Conservation (phyloP, 345 rosid genomes). For the Hypericum perforatum region DNA sequence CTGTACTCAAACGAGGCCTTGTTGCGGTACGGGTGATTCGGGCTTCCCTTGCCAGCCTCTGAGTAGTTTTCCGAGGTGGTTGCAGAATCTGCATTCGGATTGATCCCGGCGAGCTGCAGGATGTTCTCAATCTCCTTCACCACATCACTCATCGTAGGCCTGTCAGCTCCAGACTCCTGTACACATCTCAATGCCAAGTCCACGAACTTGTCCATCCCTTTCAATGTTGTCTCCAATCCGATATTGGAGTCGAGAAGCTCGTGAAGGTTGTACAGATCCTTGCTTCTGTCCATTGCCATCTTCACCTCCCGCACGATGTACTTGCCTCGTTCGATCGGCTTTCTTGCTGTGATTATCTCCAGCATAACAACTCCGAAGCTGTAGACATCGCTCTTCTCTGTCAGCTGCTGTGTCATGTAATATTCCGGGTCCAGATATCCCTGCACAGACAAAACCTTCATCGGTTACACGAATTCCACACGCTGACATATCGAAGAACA, state of each 20-base stretch:
- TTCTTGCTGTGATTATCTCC: constrained; percentile 61
- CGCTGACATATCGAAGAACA: no score
- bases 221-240: constrained; percentile 31
- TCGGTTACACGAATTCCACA: not conserved
- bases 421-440: constrained; percentile 94
- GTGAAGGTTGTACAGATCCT: constrained; percentile 47
- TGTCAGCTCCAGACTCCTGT: constrained; percentile 39
- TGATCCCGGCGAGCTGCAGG: constrained; percentile 50
- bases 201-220: constrained; percentile 51
- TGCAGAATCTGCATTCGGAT: constrained; percentile 45
- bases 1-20: constrained; percentile 19
- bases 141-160: constrained; percentile 74
- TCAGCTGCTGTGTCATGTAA: constrained; percentile 83
- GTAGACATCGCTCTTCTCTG: constrained; percentile 91
- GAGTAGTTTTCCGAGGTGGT: constrained; percentile 43
- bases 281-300: constrained; percentile 42
- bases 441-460: constrained; percentile 21
- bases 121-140: constrained; percentile 66
- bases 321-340: constrained; percentile 67
- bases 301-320: constrained; percentile 79
- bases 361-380: constrained; percentile 84
- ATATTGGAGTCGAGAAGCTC: constrained; percentile 57
- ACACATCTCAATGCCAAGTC: constrained; percentile 60
- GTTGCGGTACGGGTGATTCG: constrained; percentile 31
- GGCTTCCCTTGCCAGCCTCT: constrained; percentile 23